Conservation (phyloP, 257 asterid genomes). For the Paulownia fortunei region DNA sequence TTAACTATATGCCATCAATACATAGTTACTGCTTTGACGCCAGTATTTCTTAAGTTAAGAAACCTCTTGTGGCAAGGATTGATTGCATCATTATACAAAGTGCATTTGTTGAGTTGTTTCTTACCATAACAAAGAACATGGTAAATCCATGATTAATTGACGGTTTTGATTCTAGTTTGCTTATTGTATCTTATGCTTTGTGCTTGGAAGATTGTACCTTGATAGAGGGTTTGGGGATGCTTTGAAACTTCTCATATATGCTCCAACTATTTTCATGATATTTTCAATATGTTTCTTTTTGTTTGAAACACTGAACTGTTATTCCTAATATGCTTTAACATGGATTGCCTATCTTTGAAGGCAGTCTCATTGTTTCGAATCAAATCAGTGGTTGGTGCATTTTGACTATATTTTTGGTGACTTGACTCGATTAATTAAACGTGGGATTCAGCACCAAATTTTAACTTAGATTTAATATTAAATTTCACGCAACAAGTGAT, state of each 20-base stretch:
- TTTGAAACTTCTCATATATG: neutral
- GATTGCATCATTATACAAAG: neutral
- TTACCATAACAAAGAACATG: neutral
- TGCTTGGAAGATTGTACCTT: neutral
- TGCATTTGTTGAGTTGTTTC: neutral
- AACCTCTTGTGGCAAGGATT: neutral
- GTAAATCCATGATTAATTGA: neutral
- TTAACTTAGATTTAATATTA: neutral
- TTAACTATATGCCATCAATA: neutral
- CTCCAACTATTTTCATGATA: no score
- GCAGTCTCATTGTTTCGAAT: neutral
- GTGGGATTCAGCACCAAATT: neutral
- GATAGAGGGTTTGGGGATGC: neutral
- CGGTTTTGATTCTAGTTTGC: neutral
- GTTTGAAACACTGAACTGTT: neutral
- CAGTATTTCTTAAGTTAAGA: neutral
- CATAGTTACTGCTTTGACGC: neutral
- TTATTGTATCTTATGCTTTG: neutral
- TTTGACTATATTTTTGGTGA: neutral
- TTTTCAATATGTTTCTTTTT: neutral
- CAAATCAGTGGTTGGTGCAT: neutral
- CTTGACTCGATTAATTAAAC: neutral
- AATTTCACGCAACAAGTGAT: neutral
- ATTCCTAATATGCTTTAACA: neutral
- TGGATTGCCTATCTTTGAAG: neutral